Base-by-base conservation (phyloP, 805 yeast species). In the Tetrapisispora namnaoensis region DNA sequence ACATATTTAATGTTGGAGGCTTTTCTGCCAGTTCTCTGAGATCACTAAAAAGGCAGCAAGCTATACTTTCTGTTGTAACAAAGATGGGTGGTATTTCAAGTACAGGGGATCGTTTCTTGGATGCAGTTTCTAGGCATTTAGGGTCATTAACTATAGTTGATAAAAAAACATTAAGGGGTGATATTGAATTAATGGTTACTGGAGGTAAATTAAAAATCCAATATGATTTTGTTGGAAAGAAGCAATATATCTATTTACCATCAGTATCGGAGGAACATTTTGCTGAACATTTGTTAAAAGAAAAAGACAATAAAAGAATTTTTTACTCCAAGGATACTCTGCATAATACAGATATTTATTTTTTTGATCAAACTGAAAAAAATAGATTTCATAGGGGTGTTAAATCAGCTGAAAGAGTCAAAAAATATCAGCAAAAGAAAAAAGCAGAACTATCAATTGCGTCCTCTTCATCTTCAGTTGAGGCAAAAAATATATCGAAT, bases 81-180 rank as follows among this genome's bases (percentile, higher is more conserved):
- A 70, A 73, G 28, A 56, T 68, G 28, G 70, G 70, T 16, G 83
- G 82, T 16, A 74, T 76, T 2, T 54, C 71, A 5, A 69, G 69
- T 27, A 66, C 76, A 1, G 74, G 76, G n/a, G 58, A 55, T 16
- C 65, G 60, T 10, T 65, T 81, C 35, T 58, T 69, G 37, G 68
- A 66, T 10, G 61, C 57, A 5, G 54, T 81, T 1, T 70, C 78
- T n/a, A 70, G 66, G 3, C 55, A 52, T 17, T 53, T 75, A 53
- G 73, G 73, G 0, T 69, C 75, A 14, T 62, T 62, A 1, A 68
- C 67, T 3, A 45, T 58, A 10, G 43, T 80, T 17, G 90, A 83
- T 54, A 72, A 77, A 34, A 74, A 72, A 46, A 83, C 90, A 0
- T 56, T 77, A 13, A 56, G 60, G 7, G 70, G 74, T 6, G 83